A percentile compares a stretch with the other conserved stretches of the same genome.
Evolutionary conservation across 2,329 filamentous ascomycete species (phyloP).

Genomic region (Cyanodermella asteris): DNA sequence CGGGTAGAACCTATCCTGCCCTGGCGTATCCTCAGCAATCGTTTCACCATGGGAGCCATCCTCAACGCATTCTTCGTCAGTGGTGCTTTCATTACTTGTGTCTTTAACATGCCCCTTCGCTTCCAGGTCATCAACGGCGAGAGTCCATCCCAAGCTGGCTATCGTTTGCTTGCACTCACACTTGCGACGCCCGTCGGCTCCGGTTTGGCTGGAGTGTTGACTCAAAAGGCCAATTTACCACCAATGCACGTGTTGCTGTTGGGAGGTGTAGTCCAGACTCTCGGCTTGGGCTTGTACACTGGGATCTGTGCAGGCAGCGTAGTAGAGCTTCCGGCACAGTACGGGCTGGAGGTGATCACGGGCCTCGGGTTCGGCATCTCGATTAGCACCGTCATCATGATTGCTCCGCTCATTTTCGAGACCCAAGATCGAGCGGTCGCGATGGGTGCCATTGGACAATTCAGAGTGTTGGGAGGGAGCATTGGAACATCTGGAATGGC

Average conservation of each 20-base stretch:
- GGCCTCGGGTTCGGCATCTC: neutral
- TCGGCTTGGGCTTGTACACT: constrained; percentile 12
- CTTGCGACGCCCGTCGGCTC: constrained; percentile 10
- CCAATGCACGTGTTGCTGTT: constrained; percentile 12
- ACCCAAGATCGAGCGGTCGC: neutral
- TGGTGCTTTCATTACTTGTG: constrained; percentile 10
- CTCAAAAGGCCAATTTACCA: constrained; percentile 10
- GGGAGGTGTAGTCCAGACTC: constrained; percentile 10
- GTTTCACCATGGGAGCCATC: constrained; percentile 10
- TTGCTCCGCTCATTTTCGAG: neutral
- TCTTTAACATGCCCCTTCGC: constrained; percentile 13
- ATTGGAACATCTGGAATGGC: neutral
- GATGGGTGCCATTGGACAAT: neutral
- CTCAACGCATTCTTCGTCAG: constrained; percentile 12
- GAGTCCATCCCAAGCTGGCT: constrained; percentile 11
- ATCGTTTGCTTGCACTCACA: constrained; percentile 11
- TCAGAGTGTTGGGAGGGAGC: neutral
- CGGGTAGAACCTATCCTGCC: constrained; percentile 14
- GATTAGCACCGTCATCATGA: neutral
- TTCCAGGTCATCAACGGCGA: constrained; percentile 10
- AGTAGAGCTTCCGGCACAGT: too few species aligned
- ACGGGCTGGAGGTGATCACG: neutral
- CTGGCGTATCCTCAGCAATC: constrained; percentile 5
- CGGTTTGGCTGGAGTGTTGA: constrained; percentile 9
- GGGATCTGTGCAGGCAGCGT: too few species aligned